Percentiles rank a stretch among this genome's conserved stretches.
phyloP scores from a whole-genome alignment of 192 early-diverging fungal genomes.

The Gamsiella multidivaricata region DNA sequence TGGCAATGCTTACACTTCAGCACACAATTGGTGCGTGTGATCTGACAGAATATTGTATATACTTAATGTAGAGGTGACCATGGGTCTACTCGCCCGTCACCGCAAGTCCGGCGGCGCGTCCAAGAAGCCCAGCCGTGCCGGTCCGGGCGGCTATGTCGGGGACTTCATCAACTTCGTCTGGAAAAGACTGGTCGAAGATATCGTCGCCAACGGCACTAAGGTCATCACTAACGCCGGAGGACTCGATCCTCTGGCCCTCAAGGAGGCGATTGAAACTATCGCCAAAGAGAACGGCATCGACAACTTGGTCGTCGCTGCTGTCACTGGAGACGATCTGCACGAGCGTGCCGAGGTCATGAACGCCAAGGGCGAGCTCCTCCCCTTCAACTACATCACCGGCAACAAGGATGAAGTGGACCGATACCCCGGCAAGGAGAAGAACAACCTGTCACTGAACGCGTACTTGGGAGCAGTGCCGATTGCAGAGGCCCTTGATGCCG shows the following conservation, averaged over 20 bases:
- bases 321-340: slow-evolving; percentile 71
- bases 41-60: background rate
- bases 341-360: slow-evolving; percentile 37
- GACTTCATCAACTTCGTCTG: slow-evolving; percentile 72
- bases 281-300: slow-evolving; percentile 59
- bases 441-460: slow-evolving; percentile 71
- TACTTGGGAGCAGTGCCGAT: slow-evolving; percentile 70
- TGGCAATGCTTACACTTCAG: too few relatives aligned
- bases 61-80: slow-evolving; percentile 66
- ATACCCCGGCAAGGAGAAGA: slow-evolving; percentile 61
- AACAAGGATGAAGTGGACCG: slow-evolving; percentile 58
- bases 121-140: slow-evolving; percentile 58
- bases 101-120: slow-evolving; percentile 43
- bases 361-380: slow-evolving; percentile 37
- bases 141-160: slow-evolving; percentile 63
- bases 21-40: background rate
- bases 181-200: slow-evolving; percentile 53
- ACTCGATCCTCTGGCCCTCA: slow-evolving; percentile 69
- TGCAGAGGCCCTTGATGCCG: slow-evolving; percentile 62
- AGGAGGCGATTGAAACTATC: slow-evolving; percentile 68
- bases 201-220: slow-evolving; percentile 66
- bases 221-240: slow-evolving; percentile 77
- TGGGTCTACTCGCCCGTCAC: slow-evolving; percentile 72
- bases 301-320: slow-evolving; percentile 64
- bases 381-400: slow-evolving; percentile 55